phyloP scores from a whole-genome alignment of 306 rosid genomes.

The Argentina anserina region DNA sequence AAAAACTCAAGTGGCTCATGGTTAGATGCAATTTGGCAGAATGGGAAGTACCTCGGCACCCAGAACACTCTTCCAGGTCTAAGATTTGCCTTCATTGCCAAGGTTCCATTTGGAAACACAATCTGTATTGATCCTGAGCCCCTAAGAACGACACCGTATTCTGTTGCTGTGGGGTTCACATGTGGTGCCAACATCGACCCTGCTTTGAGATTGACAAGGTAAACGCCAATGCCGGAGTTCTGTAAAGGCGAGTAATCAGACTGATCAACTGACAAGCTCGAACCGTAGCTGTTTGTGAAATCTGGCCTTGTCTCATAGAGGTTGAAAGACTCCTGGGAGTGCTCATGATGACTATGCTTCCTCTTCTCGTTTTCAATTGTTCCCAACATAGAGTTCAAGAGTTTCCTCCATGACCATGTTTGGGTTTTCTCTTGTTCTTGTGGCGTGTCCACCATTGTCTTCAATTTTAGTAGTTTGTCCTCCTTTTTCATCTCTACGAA shows the following conservation, averaged over 20 bases:
- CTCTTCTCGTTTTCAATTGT: background rate
- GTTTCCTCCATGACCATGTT: slow-evolving; percentile 66
- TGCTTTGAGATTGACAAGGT: slow-evolving; percentile 67
- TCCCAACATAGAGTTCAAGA: slow-evolving; percentile 33
- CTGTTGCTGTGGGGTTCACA: slow-evolving; percentile 75
- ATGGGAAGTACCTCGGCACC: slow-evolving; percentile 64
- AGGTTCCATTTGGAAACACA: slow-evolving; percentile 69
- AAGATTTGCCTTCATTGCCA: slow-evolving; percentile 53
- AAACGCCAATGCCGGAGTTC: slow-evolving; percentile 51
- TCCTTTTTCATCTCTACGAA: slow-evolving; percentile 48
- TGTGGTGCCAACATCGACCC: slow-evolving; percentile 94
- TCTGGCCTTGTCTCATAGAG: slow-evolving; percentile 51
- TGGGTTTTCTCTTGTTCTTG: slow-evolving; percentile 27
- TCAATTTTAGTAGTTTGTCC: slow-evolving; percentile 40
- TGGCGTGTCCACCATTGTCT: slow-evolving; percentile 34
- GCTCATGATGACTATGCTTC: slow-evolving; percentile 19
- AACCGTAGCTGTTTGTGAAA: slow-evolving; percentile 59
- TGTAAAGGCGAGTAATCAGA: slow-evolving; percentile 46
- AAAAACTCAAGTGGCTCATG: slow-evolving; percentile 59
- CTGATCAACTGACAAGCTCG: slow-evolving; percentile 57
- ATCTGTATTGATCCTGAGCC: slow-evolving; percentile 66
- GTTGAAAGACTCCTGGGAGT: slow-evolving; percentile 36
- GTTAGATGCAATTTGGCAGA: slow-evolving; percentile 70
- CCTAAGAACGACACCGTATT: slow-evolving; percentile 61
- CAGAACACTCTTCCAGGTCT: slow-evolving; percentile 72